Base-by-base conservation (phyloP, 2,329 filamentous ascomycete genomes). In the Trichoderma koningiopsis region DNA sequence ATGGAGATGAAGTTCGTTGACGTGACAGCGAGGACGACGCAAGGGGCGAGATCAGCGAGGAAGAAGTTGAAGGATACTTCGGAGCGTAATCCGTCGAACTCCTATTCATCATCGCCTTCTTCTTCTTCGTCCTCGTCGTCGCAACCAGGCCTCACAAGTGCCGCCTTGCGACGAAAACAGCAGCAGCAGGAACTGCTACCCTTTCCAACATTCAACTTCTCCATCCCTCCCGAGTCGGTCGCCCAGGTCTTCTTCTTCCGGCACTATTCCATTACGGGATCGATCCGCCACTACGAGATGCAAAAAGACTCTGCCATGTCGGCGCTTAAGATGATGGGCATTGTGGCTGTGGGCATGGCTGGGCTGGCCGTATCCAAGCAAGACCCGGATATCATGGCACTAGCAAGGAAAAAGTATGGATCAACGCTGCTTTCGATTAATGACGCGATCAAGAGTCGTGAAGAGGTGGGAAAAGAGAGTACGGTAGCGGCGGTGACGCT, bases 181-280 rank as follows among this genome's bases (percentile, higher is more conserved):
- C 37, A 35, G 40, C 40, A 43, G 40, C 40, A 43, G 3, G 40
- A 43, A 43, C 40, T 31, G 40, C 59, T 62, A 1, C 35, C 61
- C 11, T 40, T 35, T 10, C 49, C 49, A 24, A 33, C n/a, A 0
- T 55, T 40, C 33, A 64, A 64, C 14, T 40, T 64, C 24, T 33
- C 47, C 10, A 35, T 64, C 5, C 61, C 61, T 0, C 10, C 47
- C 3, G 61, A 64, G 5, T 64, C 61, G 1, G 61, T 64, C 4
- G 61, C 61, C 8, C 61, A 64, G 5, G 61, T 64, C 31, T 64
- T 64, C 22, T 64, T 64, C 24, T 64, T 64, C 22, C 49, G 61
- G 14, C 47, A 55, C 16, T 64, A 55, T 5, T 53, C 61, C 5
- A 37, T 64, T 6, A 24, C 61, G 29, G 61, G 61, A n/a, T 52